Evolutionary conservation across 768 basidiomycete species (phyloP).

Genomic region (Suillus paluster): DNA sequence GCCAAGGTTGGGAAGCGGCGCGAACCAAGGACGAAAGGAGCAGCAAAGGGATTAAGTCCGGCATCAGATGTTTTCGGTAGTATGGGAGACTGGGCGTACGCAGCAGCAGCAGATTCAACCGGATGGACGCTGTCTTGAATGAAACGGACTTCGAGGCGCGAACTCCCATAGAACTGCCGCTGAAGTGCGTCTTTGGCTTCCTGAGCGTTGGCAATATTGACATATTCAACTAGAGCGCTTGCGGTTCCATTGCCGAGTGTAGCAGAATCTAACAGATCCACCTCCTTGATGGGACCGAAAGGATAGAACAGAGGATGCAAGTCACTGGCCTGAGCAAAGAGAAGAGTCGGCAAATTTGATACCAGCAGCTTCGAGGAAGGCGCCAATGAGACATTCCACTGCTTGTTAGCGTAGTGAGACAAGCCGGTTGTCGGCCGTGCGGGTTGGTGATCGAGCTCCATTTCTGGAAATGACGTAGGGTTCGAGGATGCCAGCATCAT

Average conservation of each 20-base stretch:
- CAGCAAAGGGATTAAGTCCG: conserved; percentile 38
- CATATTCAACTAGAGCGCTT: conserved; percentile 69
- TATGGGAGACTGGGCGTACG: neutral
- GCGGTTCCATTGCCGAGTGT: conserved; percentile 46
- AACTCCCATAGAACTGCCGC: conserved; percentile 63
- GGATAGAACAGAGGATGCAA: conserved; percentile 76
- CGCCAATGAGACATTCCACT: conserved; percentile 36
- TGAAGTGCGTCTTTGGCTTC: conserved; percentile 68
- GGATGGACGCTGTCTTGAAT: conserved; percentile 26
- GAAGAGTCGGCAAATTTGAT: conserved; percentile 63
- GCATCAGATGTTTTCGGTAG: conserved; percentile 22
- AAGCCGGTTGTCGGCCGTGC: conserved; percentile 29
- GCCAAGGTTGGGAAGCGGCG: conserved; percentile 9
- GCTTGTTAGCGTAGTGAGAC: conserved; percentile 34
- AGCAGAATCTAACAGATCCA: conserved; percentile 49
- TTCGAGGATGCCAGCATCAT: conserved; percentile 58
- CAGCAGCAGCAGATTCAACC: conserved; percentile 15
- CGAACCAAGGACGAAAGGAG: conserved; percentile 31
- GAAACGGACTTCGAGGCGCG: conserved; percentile 44
- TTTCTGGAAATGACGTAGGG: conserved; percentile 36
- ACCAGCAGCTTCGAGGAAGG: conserved; percentile 63
- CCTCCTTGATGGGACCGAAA: conserved; percentile 68
- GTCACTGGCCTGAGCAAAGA: conserved; percentile 71
- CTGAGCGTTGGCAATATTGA: conserved; percentile 53
- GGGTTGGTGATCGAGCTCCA: conserved; percentile 28